Evolutionary conservation across 23 red algal genomes (phyloP).

Genomic region (Chondrus crispus): DNA sequence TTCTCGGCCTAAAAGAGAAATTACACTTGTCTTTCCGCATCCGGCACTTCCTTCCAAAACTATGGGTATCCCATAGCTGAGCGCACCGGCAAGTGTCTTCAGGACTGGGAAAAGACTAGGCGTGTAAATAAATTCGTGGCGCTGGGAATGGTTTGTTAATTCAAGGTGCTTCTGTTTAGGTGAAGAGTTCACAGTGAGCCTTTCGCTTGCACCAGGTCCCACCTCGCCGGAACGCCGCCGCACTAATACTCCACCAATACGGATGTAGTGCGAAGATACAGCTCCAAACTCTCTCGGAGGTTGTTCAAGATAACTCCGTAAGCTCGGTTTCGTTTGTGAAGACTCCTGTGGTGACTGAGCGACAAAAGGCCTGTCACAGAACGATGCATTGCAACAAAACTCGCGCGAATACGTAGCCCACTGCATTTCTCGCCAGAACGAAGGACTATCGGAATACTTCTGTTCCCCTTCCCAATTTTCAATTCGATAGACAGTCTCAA

Average conservation of each 20-base stretch:
- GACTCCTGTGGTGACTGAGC: too few relatives aligned
- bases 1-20: constrained; percentile 48
- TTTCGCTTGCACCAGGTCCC: too few relatives aligned
- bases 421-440: constrained; percentile 51
- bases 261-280: not conserved
- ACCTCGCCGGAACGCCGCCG: not conserved
- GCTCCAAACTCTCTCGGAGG: not conserved
- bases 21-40: constrained; percentile 73
- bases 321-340: too few relatives aligned
- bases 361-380: too few relatives aligned
- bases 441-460: constrained; percentile 2
- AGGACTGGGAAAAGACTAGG: too few relatives aligned
- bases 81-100: too few relatives aligned
- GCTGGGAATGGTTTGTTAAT: too few relatives aligned
- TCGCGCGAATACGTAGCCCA: constrained; percentile 47
- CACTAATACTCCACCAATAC: not conserved
- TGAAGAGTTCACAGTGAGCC: too few relatives aligned
- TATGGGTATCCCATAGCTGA: constrained; percentile 45
- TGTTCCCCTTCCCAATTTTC: constrained; percentile 27
- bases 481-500: constrained; percentile 23
- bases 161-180: too few relatives aligned
- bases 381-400: too few relatives aligned
- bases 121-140: too few relatives aligned
- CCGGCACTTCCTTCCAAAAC: constrained; percentile 74
- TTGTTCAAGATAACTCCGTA: not conserved